Evolutionary conservation across 495 filamentous ascomycete genomes (phyloP), one percentile per base, ranked within the genome.

Genomic region (Recurvomyces mirabilis): DNA sequence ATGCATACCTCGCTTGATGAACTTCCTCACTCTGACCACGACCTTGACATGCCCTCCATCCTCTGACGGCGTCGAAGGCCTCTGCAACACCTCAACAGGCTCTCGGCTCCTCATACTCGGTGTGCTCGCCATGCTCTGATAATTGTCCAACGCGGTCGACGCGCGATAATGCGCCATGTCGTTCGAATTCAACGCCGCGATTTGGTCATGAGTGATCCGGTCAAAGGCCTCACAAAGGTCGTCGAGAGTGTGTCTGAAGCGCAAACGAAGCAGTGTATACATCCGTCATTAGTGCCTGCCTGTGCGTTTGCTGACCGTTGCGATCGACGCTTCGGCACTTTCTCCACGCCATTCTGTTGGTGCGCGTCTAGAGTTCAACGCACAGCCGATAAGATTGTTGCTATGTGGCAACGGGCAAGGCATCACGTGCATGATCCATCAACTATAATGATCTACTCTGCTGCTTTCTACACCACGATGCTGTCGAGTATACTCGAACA

Each of bases 1-100:
- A n/a, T n/a, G 13, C 57, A 32, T 71, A 94, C 89, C 89, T 81
- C 91, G 66, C 13, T 78, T 81, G 30, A 98, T 64, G 64, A 94
- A 96, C 17, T 78, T 87, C 51, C 91, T 72, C 41, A 94, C 87
- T 51, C 91, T 70, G 54, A 98, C 91, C 12, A 95, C 91, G 15
- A 98, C 91, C 60, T 82, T 78, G 40, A 98, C 89, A 69, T 96
- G 95, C 12, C 85, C 87, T 26, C 79, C 85, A 12, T 69, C 65
- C 58, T 62, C 63, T 4, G 50, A 45, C 6, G 58, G 57, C 19
- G 51, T 49, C 5, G 35, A 33, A 21, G 50, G 59, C 46, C 52
- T 46, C 38, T 54, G 39, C 40, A 55, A 44, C 30, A 40, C 25
- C 15, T 44, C 33, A n/a, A 53, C 43, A 11, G 60, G 51, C 41